These are phyloP conservation scores for Hypholoma fasciculare DNA, from an alignment of 768 basidiomycete genomes.

Conservation along the genomic window DNA sequence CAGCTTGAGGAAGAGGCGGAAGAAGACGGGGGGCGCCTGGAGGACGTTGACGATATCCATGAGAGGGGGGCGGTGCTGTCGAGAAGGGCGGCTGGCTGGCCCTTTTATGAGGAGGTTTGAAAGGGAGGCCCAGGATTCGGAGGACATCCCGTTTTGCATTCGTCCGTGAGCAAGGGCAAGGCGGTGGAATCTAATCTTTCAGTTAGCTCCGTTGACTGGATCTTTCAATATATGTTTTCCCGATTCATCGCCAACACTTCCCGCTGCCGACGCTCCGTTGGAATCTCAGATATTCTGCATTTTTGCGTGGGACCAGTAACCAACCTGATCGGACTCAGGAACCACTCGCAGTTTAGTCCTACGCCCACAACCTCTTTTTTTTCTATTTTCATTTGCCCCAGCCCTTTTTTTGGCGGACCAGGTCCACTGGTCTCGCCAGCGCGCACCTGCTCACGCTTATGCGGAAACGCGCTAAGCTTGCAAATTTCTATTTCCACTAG, in stretches of 20 bases:
- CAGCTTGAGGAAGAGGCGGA: constrained; percentile 48
- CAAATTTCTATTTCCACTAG: constrained; percentile 15
- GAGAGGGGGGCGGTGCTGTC: constrained; percentile 7
- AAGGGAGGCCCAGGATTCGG: constrained; percentile 10
- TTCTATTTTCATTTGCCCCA: constrained; percentile 6
- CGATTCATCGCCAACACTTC: not conserved
- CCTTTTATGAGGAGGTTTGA: constrained; percentile 22
- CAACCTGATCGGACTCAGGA: constrained; percentile 14
- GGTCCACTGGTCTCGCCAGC: no score
- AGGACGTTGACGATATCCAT: constrained; percentile 49
- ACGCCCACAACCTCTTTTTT: constrained; percentile 17
- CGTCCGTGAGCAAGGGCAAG: constrained; percentile 18
- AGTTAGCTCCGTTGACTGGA: constrained; percentile 30
- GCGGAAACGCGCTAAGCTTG: not conserved
- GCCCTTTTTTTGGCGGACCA: constrained; percentile 14
- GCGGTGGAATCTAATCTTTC: constrained; percentile 13
- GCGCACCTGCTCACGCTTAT: no score
- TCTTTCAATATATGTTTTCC: constrained; percentile 22
- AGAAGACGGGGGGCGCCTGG: constrained; percentile 52
- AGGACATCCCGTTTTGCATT: constrained; percentile 18
- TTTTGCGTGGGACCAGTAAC: constrained; percentile 3
- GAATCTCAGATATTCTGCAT: constrained; percentile 7
- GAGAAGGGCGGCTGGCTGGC: constrained; percentile 5
- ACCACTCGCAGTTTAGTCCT: constrained; percentile 10
- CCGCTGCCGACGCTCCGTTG: not conserved